A percentile compares a stretch with the other conserved stretches of the same genome.
phyloP scores from a whole-genome alignment of 202 grass and related monocot species.

The Hordeum pubiflorum region DNA sequence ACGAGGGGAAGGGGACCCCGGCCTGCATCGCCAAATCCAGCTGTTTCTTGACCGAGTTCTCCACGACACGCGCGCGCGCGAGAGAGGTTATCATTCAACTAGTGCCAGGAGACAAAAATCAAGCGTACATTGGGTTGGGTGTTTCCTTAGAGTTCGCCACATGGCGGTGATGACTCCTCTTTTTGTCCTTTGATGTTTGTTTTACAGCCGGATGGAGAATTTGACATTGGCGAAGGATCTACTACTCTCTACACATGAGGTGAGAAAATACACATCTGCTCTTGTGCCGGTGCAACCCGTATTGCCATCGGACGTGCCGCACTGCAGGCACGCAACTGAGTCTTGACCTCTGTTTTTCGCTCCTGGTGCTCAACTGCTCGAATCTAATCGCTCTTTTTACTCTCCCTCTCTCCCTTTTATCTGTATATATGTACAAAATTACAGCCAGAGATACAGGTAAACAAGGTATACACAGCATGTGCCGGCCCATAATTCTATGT shows the following conservation, averaged over 20 bases:
- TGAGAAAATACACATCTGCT: neutral
- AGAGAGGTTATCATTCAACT: neutral
- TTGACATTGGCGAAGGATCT: neutral
- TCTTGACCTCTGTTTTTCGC: neutral
- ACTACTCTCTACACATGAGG: neutral
- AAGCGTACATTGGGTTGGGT: neutral
- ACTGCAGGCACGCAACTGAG: neutral
- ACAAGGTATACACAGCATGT: neutral
- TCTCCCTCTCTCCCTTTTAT: neutral
- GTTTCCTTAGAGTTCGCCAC: neutral
- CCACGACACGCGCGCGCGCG: neutral
- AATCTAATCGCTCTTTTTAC: neutral
- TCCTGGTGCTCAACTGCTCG: neutral
- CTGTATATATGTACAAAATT: constrained; percentile 12
- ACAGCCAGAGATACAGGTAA: neutral
- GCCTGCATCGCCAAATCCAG: too few relatives aligned
- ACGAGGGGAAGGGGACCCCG: too few relatives aligned
- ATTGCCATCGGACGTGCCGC: neutral
- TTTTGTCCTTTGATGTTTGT: neutral
- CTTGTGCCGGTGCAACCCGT: neutral
- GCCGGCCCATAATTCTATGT: neutral
- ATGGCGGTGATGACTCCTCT: neutral
- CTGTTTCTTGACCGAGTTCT: neutral
- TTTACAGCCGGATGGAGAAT: constrained; percentile 10
- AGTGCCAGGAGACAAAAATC: neutral